Evolutionary conservation across 2,329 filamentous ascomycete genomes (phyloP).

Genomic region (Exserohilum turcica): DNA sequence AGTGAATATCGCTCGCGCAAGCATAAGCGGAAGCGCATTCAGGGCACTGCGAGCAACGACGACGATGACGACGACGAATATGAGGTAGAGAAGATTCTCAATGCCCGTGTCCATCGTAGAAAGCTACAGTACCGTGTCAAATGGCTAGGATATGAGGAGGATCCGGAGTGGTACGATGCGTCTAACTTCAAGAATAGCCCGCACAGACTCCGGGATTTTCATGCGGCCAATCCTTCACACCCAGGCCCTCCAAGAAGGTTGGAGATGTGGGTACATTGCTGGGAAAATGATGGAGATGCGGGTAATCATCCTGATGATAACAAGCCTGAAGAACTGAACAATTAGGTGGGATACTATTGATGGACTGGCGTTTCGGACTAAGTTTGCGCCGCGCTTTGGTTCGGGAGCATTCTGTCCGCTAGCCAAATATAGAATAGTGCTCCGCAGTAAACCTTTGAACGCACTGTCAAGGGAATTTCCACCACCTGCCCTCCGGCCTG

Average conservation of each 20-base stretch:
- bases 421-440: too few species aligned
- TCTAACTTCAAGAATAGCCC: constrained; percentile 10
- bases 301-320: constrained; percentile 13
- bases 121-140: constrained; percentile 6
- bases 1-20: neutral
- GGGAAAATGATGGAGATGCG: constrained; percentile 19
- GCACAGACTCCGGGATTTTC: constrained; percentile 11
- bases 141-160: constrained; percentile 6
- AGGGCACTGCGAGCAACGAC: neutral
- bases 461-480: too few species aligned
- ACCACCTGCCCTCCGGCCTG: too few species aligned
- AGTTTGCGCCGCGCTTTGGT: too few species aligned
- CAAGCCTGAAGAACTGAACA: neutral
- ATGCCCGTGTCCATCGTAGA: neutral
- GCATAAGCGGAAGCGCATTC: constrained; percentile 2
- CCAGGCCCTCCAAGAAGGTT: constrained; percentile 16
- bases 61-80: constrained; percentile 8
- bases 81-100: constrained; percentile 6
- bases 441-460: too few species aligned
- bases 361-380: neutral
- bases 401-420: too few species aligned
- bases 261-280: constrained; percentile 15
- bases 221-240: constrained; percentile 10
- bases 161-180: constrained; percentile 2
- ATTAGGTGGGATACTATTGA: neutral